Conservation (phyloP, 257 asterid genomes). For the Cruciata laevipes region DNA sequence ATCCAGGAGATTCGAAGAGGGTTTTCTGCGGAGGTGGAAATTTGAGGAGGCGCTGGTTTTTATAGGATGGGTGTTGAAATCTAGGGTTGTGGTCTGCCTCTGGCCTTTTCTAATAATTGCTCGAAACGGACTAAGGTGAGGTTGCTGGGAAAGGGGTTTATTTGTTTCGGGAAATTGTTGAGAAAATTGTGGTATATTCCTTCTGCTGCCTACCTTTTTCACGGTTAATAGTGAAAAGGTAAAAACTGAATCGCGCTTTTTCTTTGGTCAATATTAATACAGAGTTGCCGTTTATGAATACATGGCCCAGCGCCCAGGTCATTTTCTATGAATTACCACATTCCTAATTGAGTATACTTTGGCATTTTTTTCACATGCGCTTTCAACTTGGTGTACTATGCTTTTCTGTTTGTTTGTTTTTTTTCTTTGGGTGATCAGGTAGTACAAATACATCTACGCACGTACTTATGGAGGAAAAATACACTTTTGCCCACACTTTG, state of each 20-base stretch:
- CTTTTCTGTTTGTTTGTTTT: no score
- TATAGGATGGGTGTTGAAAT: not conserved
- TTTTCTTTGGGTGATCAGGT: no score
- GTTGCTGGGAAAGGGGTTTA: not conserved
- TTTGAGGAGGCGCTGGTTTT: not conserved
- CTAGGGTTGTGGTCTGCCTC: not conserved
- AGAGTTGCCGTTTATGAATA: not conserved
- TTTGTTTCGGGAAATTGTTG: not conserved
- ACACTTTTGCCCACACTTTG: no score
- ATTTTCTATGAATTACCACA: not conserved
- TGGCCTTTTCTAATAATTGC: not conserved
- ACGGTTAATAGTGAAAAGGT: not conserved
- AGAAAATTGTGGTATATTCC: constrained; percentile 6
- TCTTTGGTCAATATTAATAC: not conserved
- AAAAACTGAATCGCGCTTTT: not conserved
- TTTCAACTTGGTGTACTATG: no score
- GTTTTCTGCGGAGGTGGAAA: constrained; percentile 3
- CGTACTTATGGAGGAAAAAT: no score
- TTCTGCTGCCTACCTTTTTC: not conserved
- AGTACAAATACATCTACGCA: no score
- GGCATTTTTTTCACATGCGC: not conserved
- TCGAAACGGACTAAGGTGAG: not conserved
- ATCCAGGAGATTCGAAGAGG: not conserved
- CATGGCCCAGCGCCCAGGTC: not conserved
- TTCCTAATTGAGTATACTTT: not conserved